phyloP scores from a whole-genome alignment of 805 yeast species.

The Pichia nakasei region DNA sequence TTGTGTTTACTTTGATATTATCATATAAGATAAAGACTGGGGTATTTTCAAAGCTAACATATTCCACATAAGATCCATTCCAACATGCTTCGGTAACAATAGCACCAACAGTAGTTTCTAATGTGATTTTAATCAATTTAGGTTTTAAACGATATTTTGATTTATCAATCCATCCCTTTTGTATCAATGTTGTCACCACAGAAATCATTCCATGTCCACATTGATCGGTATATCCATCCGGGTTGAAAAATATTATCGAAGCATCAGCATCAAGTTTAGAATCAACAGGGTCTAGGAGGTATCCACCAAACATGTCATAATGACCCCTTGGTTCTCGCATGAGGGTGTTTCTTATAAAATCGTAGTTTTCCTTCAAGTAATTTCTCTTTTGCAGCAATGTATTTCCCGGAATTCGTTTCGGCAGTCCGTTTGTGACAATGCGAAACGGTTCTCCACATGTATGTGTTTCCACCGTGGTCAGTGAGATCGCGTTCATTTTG shows the following conservation, averaged over 20 bases:
- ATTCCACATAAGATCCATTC: slow-evolving; percentile 19
- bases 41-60: slow-evolving; percentile 18
- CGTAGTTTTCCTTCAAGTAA: slow-evolving; percentile 14
- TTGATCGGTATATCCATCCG: slow-evolving; percentile 23
- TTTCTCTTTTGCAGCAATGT: slow-evolving; percentile 18
- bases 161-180: slow-evolving; percentile 14
- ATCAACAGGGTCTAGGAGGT: slow-evolving; percentile 14
- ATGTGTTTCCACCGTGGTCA: slow-evolving; percentile 20
- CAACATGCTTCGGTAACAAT: slow-evolving; percentile 17
- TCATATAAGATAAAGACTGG: slow-evolving; percentile 17
- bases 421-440: slow-evolving; percentile 15
- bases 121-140: slow-evolving; percentile 13
- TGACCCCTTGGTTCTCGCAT: slow-evolving; percentile 25
- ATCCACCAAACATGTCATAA: slow-evolving; percentile 24
- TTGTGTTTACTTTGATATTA: slow-evolving; percentile 11
- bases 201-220: slow-evolving; percentile 26
- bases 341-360: slow-evolving; percentile 18
- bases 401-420: slow-evolving; percentile 15
- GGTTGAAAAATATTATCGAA: slow-evolving; percentile 20
- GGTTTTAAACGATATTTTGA: slow-evolving; percentile 15
- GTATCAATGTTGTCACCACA: slow-evolving; percentile 15
- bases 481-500: background rate
- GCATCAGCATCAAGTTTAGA: slow-evolving; percentile 15
- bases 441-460: slow-evolving; percentile 23
- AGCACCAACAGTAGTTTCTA: slow-evolving; percentile 23